Evolutionary conservation across 2,329 filamentous ascomycete genomes (phyloP).

Genomic region (Polychaeton citri): DNA sequence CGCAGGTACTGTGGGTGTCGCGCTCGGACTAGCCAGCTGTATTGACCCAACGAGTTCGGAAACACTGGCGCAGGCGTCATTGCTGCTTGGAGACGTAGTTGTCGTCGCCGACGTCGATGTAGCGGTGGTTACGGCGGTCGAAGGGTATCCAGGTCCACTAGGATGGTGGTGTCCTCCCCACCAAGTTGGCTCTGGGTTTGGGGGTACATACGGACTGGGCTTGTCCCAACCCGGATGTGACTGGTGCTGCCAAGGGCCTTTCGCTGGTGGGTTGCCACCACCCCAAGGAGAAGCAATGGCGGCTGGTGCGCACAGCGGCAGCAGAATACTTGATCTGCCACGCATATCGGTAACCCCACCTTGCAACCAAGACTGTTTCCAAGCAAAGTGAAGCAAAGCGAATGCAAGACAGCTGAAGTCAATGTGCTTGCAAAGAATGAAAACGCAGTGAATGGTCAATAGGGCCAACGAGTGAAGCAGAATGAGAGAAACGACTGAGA

Average conservation of each 20-base stretch:
- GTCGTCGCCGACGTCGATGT: not conserved
- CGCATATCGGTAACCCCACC: not conserved
- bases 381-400: no score
- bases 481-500: no score
- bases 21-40: slow-evolving; percentile 10
- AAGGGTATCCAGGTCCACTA: not conserved
- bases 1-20: slow-evolving; percentile 6
- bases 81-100: not conserved
- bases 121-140: not conserved
- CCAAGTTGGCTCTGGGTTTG: not conserved
- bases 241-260: not conserved
- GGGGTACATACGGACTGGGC: not conserved
- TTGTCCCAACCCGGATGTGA: not conserved
- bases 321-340: not conserved
- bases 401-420: no score
- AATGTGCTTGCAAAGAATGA: no score
- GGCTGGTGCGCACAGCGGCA: not conserved
- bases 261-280: not conserved
- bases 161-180: not conserved
- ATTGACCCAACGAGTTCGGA: slow-evolving; percentile 12
- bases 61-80: slow-evolving; percentile 14
- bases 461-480: no score
- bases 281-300: not conserved
- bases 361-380: no score
- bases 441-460: no score